Evolutionary conservation across 2,329 filamentous ascomycete species (phyloP).

Genomic region (Colletotrichum orbiculare): DNA sequence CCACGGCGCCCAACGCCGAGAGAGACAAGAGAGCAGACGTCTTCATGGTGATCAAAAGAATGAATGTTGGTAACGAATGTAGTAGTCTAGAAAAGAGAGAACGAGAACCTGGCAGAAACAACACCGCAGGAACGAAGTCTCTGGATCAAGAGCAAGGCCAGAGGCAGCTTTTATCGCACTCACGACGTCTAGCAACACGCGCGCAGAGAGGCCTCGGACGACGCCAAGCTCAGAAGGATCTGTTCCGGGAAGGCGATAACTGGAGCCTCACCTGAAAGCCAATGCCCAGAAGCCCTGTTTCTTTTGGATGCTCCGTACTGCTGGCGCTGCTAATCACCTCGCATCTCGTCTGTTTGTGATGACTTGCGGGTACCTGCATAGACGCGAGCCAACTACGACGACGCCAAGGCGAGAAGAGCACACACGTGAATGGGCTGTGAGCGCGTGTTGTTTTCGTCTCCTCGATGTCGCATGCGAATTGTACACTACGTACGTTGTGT

Average conservation of each 20-base stretch:
- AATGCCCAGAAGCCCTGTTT: neutral
- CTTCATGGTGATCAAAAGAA: slow-evolving; percentile 24
- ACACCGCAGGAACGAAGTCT: neutral
- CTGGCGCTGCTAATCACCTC: neutral
- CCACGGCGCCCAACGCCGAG: slow-evolving; percentile 32
- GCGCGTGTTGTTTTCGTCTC: too few relatives aligned
- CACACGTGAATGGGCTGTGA: too few relatives aligned
- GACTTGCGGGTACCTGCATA: slow-evolving; percentile 24
- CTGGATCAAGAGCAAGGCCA: neutral
- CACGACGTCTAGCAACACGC: neutral
- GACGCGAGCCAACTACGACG: slow-evolving; percentile 1
- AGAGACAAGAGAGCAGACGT: slow-evolving; percentile 23
- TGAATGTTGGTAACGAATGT: neutral
- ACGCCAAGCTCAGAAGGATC: slow-evolving; percentile 10
- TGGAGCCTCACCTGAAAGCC: slow-evolving; percentile 24
- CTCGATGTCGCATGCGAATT: too few relatives aligned
- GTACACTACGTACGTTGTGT: too few relatives aligned
- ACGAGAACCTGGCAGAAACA: neutral
- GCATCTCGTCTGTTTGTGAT: slow-evolving; percentile 13
- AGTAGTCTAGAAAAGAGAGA: neutral
- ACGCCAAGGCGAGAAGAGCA: neutral
- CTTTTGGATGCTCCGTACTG: neutral
- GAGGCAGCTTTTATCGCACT: neutral
- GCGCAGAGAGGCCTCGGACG: neutral
- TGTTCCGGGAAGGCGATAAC: neutral